Conservation (phyloP, 306 rosid species). For the Cucurbita maxima region DNA sequence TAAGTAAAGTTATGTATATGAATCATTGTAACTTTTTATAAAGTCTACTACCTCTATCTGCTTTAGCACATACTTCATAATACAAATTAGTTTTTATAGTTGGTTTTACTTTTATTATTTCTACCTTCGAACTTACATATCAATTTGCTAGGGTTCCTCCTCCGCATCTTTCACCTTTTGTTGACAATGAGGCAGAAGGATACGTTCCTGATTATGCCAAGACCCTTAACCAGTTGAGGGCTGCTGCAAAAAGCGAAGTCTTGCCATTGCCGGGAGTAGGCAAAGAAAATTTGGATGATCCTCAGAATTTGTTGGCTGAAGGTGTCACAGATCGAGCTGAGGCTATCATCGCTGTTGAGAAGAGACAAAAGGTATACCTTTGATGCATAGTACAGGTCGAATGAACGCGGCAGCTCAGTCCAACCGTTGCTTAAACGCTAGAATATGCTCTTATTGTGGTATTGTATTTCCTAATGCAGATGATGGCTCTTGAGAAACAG, state of each 20-base stretch:
- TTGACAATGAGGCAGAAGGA: constrained; percentile 62
- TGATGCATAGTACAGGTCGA: background rate
- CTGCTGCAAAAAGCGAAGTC: constrained; percentile 53
- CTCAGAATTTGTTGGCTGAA: constrained; percentile 55
- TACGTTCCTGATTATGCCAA: constrained; percentile 84
- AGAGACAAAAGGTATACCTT: constrained; percentile 44
- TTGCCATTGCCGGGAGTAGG: constrained; percentile 74
- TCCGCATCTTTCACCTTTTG: constrained; percentile 84
- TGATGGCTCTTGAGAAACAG: constrained; percentile 49
- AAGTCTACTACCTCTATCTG: background rate
- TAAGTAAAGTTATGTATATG: background rate
- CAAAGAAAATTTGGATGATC: constrained; percentile 56
- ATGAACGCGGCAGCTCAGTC: no score
- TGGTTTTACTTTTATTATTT: background rate
- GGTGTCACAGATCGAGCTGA: constrained; percentile 64
- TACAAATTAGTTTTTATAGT: background rate
- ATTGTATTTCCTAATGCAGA: constrained; percentile 28
- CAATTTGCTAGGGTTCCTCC: constrained; percentile 44
- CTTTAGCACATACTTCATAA: background rate
- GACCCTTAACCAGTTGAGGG: constrained; percentile 55
- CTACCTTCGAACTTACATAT: background rate
- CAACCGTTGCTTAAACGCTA: background rate
- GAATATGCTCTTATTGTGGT: background rate
- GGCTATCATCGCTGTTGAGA: constrained; percentile 64
- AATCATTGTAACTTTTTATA: background rate